Evolutionary conservation across 345 rosid species (phyloP), one percentile per base, ranked within the genome.

Genomic region (Aegle marmelos): DNA sequence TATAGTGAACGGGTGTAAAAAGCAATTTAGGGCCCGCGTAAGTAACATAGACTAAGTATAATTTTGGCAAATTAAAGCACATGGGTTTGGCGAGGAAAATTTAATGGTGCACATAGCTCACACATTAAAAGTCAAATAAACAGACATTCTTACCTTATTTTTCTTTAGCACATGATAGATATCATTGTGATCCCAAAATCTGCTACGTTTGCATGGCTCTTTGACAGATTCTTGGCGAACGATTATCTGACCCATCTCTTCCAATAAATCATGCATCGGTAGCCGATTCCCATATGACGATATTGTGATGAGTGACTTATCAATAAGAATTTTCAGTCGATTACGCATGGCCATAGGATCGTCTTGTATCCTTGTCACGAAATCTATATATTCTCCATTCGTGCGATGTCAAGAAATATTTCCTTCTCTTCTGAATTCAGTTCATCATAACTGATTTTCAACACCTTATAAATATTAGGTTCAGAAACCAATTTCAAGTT

Each of bases 351-450:
- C 21, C 8, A 17, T 61, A 67, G 67, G 78, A 34, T 71, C 27
- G 5, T 75, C 82, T 1, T 83, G 78, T 31, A 85, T 68, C 56
- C 62, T 36, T 30, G n/a, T 80, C 24, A 83, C 81, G 14, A 31
- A 22, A 10, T 76, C 80, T 19, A 17, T 74, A 0, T 68, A 64
- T 36, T 71, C 66, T 13, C 85, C 81, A 48, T 80, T 81, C 87
- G 83, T 33, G 87, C 88, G 68, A 88, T 82, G 57, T 88, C 90
- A n/a, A 85, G 83, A 75, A 88, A 88, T n/a, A 88, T 41, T 17
- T 56, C 57, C 69, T 80, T 82, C 72, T 81, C 76, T 37, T 17
- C 9, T 2, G 1, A 11, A 6, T 73, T 70, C 0, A 84, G 25
- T 9, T 68, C 68, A 24, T 81, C 72, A 66, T 48, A 79, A 68